Base-by-base conservation (phyloP, 1,139 yeast genomes). In the Blastobotrys serpentis region DNA sequence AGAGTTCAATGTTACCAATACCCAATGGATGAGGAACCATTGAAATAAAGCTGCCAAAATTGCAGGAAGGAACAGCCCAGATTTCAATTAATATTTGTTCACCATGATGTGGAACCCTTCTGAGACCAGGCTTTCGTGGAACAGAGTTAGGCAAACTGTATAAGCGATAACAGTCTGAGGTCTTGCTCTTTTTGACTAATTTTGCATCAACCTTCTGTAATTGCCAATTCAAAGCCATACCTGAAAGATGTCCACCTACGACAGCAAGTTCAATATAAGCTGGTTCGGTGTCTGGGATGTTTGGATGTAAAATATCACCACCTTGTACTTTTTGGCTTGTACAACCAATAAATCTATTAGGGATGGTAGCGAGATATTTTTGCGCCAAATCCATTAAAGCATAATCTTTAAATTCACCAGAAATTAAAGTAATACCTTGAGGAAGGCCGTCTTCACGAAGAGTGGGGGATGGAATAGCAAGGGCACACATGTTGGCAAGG, bases 11-110 rank as follows among this genome's bases (percentile, higher is more conserved):
- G 13, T 90, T 81, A 10, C 98, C 98, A 62, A 92, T 89, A 39
- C 96, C 98, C 53, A 92, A 75, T 25, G 98, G 98, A 59, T 85
- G 86, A 10, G 98, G 97, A 32, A 92, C 95, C 84, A 85, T 81
- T 8, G 83, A 66, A 33, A 92, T 84, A 61, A 92, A 90, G 23
- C 75, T 77, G 56, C 97, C 98, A 69, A 90, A 88, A 13, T 67
- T 73, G 56, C 80, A 89, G 37, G 67, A 67, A 29, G 98, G 96
- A 43, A 92, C 77, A 44, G 90, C 78, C 73, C 92, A 92, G 16
- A 87, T 77, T 68, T 92, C 98, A 40, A 90, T 68, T 45, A 77
- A 81, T 52, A 92, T 85, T 42, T 75, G 61, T 13, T 78, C 66
- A 25, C 95, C 96, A 34, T 62, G 66, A 29, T 68, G 67, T 11